phyloP scores from a whole-genome alignment of 768 basidiomycete species.

The Lactifluus hygrophoroides region DNA sequence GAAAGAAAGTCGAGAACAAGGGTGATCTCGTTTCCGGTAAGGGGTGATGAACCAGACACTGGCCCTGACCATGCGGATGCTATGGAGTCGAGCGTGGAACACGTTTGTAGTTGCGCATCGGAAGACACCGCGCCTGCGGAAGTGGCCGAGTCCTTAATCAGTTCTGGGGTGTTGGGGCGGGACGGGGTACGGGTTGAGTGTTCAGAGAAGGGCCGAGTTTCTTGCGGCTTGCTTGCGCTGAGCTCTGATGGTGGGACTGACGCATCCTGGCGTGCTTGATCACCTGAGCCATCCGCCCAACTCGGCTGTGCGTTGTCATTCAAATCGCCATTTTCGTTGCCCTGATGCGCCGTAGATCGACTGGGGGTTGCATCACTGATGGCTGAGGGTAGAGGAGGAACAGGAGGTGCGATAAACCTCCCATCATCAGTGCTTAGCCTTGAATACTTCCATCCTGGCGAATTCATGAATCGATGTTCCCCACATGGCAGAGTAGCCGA shows the following conservation, averaged over 20 bases:
- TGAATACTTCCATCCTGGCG: not conserved
- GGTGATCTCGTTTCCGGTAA: not conserved
- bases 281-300: not conserved
- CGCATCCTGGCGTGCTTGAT: not conserved
- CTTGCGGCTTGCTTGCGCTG: not conserved
- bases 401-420: not conserved
- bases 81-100: not conserved
- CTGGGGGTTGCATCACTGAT: not conserved
- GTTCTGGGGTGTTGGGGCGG: conserved; percentile 8
- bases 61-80: not conserved
- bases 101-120: not conserved
- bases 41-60: not conserved
- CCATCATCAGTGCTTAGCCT: not conserved
- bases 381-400: not conserved
- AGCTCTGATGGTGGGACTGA: not conserved
- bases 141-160: conserved; percentile 7
- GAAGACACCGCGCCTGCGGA: not conserved
- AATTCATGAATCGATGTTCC: not conserved
- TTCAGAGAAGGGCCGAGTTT: conserved; percentile 4
- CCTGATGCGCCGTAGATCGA: not conserved
- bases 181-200: not conserved
- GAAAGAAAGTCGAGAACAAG: conserved; percentile 7
- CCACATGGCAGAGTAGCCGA: conserved; percentile 17
- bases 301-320: not conserved
- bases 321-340: not conserved